phyloP scores from a whole-genome alignment of 345 rosid genomes.

The Balakata baccata region DNA sequence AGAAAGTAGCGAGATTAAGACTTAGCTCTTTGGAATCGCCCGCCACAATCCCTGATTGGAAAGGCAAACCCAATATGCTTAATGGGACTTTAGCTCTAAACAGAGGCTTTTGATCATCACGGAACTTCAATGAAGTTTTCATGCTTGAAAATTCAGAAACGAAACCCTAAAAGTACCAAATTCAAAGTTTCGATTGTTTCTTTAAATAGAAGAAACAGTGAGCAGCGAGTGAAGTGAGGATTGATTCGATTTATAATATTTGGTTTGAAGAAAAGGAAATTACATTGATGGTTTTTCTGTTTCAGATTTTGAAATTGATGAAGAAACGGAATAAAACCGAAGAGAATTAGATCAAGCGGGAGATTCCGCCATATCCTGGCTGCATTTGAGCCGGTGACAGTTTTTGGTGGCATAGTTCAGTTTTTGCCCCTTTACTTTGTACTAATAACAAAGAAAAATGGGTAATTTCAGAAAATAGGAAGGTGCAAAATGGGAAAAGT shows the following conservation, averaged over 20 bases:
- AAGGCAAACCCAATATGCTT: slow-evolving; percentile 71
- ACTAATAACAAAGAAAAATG: no score
- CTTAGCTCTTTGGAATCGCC: slow-evolving; percentile 83
- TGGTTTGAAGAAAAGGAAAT: neutral
- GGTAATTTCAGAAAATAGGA: neutral
- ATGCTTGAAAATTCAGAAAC: slow-evolving; percentile 21
- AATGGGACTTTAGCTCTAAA: slow-evolving; percentile 80
- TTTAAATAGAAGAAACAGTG: neutral
- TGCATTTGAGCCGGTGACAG: neutral
- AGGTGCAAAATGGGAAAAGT: slow-evolving; percentile 1
- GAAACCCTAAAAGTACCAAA: neutral
- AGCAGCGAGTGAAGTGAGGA: neutral
- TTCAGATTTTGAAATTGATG: neutral
- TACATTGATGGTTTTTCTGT: neutral
- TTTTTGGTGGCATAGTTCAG: neutral
- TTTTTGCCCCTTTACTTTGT: neutral
- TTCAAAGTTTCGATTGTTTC: neutral
- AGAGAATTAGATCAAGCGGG: neutral
- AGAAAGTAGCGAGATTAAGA: slow-evolving; percentile 71
- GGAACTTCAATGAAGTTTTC: slow-evolving; percentile 94
- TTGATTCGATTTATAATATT: neutral
- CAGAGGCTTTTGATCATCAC: slow-evolving; percentile 80
- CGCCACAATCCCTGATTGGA: slow-evolving; percentile 85
- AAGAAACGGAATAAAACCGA: neutral
- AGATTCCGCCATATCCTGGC: slow-evolving; percentile 9